These are phyloP conservation scores for Trichophyton mentagrophytes DNA, from an alignment of 2,329 filamentous ascomycete species.

Conservation along the genomic window DNA sequence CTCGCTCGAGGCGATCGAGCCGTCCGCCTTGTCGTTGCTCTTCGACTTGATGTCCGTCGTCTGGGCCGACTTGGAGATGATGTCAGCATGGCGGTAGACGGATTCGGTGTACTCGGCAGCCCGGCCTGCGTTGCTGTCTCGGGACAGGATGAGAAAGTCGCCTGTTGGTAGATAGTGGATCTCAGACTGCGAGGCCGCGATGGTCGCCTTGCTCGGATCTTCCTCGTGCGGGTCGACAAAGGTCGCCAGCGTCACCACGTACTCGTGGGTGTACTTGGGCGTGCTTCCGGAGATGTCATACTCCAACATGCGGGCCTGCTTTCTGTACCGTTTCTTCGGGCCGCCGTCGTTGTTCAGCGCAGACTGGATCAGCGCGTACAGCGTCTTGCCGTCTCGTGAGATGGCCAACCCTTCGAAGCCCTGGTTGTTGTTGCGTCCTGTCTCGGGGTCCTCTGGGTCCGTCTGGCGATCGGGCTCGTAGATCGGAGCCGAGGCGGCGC, in stretches of 20 bases:
- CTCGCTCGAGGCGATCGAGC: conserved; percentile 35
- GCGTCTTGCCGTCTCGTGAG: conserved; percentile 48
- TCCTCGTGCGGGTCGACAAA: conserved; percentile 41
- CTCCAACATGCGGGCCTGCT: conserved; percentile 49
- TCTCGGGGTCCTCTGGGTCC: conserved; percentile 44
- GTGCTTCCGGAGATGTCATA: conserved; percentile 44
- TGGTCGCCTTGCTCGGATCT: conserved; percentile 36
- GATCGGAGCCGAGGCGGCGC: conserved; percentile 49
- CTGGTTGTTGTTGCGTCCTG: conserved; percentile 59
- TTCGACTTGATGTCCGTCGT: conserved; percentile 46
- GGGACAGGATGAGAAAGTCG: conserved; percentile 47
- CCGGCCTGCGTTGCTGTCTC: conserved; percentile 49
- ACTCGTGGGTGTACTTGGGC: conserved; percentile 46
- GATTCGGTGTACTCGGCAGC: conserved; percentile 39
- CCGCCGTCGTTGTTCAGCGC: conserved; percentile 52
- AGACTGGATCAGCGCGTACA: conserved; percentile 55
- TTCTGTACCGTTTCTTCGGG: conserved; percentile 40
- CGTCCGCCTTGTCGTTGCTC: conserved; percentile 26
- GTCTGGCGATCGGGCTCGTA: conserved; percentile 42
- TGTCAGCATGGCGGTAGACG: conserved; percentile 55
- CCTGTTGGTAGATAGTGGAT: conserved; percentile 50
- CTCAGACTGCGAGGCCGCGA: conserved; percentile 55
- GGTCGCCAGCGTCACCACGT: conserved; percentile 52
- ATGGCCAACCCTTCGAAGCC: conserved; percentile 59
- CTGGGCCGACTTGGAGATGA: conserved; percentile 51